Base-by-base conservation (phyloP, 78 protist genomes). In the Dictyostelium firmibasis region DNA sequence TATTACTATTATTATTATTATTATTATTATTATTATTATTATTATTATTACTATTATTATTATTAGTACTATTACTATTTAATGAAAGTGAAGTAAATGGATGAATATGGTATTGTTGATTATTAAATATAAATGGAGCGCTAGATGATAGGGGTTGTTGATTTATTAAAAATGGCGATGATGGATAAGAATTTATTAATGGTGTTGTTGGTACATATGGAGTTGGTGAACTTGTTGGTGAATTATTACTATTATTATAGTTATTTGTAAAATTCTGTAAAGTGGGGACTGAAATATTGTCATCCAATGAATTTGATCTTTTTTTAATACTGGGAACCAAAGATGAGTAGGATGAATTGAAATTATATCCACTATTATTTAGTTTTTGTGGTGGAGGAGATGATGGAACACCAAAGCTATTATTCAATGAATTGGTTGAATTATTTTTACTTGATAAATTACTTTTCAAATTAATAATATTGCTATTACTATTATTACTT, bases 221-320 rank as follows among this genome's bases (percentile, higher is more conserved):
- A 0, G 57, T 84, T 14, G 91, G 91, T 35, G 91, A 84, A 25
- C 91, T 84, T n/a, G 81, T 27, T 47, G 91, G 91, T 16, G 91
- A 84, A 70, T 27, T 27, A 44, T 84, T 76, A 76, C 23, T 77
- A 77, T 33, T 77, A 77, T 77, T 23, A 23, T 23, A 41, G 16
- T 35, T 23, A 7, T 38, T 35, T n/a, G 89, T 64, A 43, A n/a
- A 23, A 78, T 31, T 44, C 27, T 69, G 79, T 67, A 41, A 75
- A 36, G 72, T 84, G 64, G 47, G 60, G 20, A 36, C 50, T 18
- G 81, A 35, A 3, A 75, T 36, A 78, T 9, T 44, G 9, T 25
- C 85, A 53, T 53, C 85, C 2, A 86, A 60, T 23, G 92, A 86
- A 60, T 86, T 86, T 16, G 92, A 86, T 77, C 92, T 86, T 57